Evolutionary conservation across 2,329 filamentous ascomycete species (phyloP), one percentile per base, ranked within the genome.

Genomic region (Chaetomium strumarium): DNA sequence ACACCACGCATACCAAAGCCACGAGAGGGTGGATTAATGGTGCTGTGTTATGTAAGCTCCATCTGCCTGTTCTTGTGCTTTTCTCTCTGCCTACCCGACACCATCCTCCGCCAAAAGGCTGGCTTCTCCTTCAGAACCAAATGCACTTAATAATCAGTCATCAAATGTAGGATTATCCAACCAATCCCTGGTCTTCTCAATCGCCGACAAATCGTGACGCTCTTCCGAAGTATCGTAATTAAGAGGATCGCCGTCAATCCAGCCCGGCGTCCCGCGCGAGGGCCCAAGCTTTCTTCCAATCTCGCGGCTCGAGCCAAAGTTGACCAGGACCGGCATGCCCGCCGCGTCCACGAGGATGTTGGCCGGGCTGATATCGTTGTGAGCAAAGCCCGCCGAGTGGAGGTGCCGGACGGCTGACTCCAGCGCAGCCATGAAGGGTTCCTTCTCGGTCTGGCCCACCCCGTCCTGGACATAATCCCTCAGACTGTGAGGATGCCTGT

Each of bases 321-420:
- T 55, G 31, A 58, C 55, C 29, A 58, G 36, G 3, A 60, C 34
- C 0, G 58, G 46, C 49, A 30, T 34, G 1, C 42, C 42, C n/a
- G 40, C 29, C 20, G 31, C 19, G n/a, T 42, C 30, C 6, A 60
- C 19, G 34, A 57, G 49, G 44, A 60, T 41, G 16, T 60, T 55
- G 5, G 12, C 3, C 5, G 59, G 52, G 20, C 57, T 57, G 34
- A 60, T 16, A 42, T 59, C 55, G 51, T 61, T 60, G 52, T 62
- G 58, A 1, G 53, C 56, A 5, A 53, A 33, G 11, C 52, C 58
- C 1, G 58, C 46, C 2, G 20, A 29, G 46, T 59, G 58, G 30
- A 59, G 43, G 34, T 55, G 47, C 5, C 9, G 6, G 1, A 61
- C 46, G 12, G 55, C 52, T 10, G 41, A 40, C 37, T 55, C 41